Conservation (phyloP, 768 basidiomycete genomes). For the Dentipellis sp. region DNA sequence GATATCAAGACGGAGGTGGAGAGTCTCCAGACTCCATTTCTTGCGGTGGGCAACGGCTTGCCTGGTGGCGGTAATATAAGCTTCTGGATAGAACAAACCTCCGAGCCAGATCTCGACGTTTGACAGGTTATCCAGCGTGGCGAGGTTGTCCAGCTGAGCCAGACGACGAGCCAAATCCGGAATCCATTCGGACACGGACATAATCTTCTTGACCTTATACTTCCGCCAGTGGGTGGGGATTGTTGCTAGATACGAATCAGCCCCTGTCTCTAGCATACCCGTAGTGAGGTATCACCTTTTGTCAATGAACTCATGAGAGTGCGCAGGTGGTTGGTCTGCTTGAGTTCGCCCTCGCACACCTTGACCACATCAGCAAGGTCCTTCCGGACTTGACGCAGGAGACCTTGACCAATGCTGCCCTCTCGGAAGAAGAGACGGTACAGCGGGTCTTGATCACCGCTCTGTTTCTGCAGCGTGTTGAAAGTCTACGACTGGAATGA, state of each 20-base stretch:
- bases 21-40: constrained; percentile 87
- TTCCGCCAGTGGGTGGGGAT: constrained; percentile 83
- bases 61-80: constrained; percentile 90
- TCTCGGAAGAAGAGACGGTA: constrained; percentile 87
- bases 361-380: constrained; percentile 77
- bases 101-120: constrained; percentile 87
- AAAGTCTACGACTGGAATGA: constrained; percentile 39
- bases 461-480: constrained; percentile 52
- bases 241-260: constrained; percentile 43
- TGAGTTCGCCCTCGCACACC: constrained; percentile 79
- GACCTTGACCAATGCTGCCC: constrained; percentile 65
- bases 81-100: constrained; percentile 92
- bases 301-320: constrained; percentile 82
- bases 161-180: constrained; percentile 73
- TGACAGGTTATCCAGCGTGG: constrained; percentile 49
- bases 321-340: constrained; percentile 96
- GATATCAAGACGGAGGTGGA: constrained; percentile 73
- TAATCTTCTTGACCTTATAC: constrained; percentile 79
- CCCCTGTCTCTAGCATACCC: constrained; percentile 11
- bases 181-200: constrained; percentile 83
- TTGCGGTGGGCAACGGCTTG: constrained; percentile 93
- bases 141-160: constrained; percentile 72
- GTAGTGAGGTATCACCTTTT: constrained; percentile 49
- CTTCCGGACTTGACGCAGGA: constrained; percentile 69
- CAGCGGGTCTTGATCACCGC: constrained; percentile 73